A percentile compares a stretch with the other conserved stretches of the same genome.
phyloP scores from a whole-genome alignment of 192 early-diverging fungal genomes.

The Gonapodya prolifera region DNA sequence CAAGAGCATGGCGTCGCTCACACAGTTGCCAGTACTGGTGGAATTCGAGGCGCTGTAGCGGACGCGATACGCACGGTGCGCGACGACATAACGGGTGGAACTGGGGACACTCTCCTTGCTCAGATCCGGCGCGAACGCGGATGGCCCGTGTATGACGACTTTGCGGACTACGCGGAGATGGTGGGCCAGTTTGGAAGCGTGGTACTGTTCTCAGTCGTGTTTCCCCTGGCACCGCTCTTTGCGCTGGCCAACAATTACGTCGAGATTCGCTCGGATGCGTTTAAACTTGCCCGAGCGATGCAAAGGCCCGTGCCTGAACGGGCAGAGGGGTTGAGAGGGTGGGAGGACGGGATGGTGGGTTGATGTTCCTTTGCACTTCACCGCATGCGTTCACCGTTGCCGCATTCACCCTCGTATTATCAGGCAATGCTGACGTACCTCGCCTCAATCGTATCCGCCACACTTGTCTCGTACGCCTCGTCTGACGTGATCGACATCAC shows the following conservation, averaged over 20 bases:
- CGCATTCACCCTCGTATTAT: too few relatives aligned
- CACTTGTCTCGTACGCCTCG: neutral
- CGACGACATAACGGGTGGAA: neutral
- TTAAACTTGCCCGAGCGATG: neutral
- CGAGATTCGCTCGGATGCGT: conserved; percentile 47
- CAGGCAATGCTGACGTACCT: neutral
- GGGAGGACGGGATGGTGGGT: neutral
- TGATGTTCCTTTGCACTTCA: neutral
- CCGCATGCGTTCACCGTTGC: too few relatives aligned
- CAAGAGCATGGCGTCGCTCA: neutral
- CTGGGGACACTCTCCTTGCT: neutral
- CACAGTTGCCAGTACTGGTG: neutral
- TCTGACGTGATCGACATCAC: neutral
- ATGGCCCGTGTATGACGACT: neutral
- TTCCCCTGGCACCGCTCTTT: conserved; percentile 57
- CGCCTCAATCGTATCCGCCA: neutral
- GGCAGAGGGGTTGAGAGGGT: neutral
- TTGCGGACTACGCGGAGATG: conserved; percentile 8
- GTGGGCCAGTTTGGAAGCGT: conserved; percentile 62
- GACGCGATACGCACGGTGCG: neutral
- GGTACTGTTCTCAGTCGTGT: conserved; percentile 46
- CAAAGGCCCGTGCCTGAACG: neutral
- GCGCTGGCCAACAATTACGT: conserved; percentile 42
- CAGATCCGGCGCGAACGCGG: neutral
- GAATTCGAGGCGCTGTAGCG: neutral